Evolutionary conservation across 306 rosid genomes (phyloP).

Genomic region (Hippophae rhamnoides): DNA sequence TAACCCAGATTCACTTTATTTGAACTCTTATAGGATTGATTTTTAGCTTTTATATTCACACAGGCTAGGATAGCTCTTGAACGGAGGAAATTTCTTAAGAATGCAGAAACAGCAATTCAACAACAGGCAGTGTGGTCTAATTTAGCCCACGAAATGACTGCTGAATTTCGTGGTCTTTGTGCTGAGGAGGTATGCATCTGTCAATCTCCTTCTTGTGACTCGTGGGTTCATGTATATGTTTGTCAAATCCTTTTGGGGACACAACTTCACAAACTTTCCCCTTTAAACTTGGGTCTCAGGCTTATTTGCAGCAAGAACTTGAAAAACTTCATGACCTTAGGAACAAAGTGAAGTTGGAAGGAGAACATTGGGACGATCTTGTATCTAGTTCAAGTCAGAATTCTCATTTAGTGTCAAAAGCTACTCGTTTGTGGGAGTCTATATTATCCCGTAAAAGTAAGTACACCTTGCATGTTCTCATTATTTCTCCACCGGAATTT

Average conservation of each 20-base stretch:
- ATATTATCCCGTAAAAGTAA: slow-evolving; percentile 93
- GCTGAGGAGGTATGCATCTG: slow-evolving; percentile 80
- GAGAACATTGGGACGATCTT: slow-evolving; percentile 97
- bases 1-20: background rate
- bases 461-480: slow-evolving; percentile 15
- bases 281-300: slow-evolving; percentile 47
- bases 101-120: slow-evolving; percentile 91
- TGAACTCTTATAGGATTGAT: slow-evolving; percentile 18
- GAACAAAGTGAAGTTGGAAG: slow-evolving; percentile 96
- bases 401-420: slow-evolving; percentile 93
- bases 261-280: slow-evolving; percentile 3
- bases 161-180: slow-evolving; percentile 94
- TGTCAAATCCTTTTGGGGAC: background rate
- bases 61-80: slow-evolving; percentile 98
- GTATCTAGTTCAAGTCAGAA: slow-evolving; percentile 97
- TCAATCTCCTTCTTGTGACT: background rate
- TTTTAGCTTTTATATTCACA: slow-evolving; percentile 20
- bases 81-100: slow-evolving; percentile 83
- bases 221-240: slow-evolving; percentile 6
- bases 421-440: slow-evolving; percentile 97
- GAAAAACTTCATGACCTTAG: slow-evolving; percentile 92
- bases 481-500: slow-evolving; percentile 1
- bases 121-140: slow-evolving; percentile 96
- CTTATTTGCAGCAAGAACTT: slow-evolving; percentile 97
- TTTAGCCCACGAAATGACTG: slow-evolving; percentile 98